Base-by-base conservation (phyloP, 176 grass and related monocot species). In the Tuctoria greenei region DNA sequence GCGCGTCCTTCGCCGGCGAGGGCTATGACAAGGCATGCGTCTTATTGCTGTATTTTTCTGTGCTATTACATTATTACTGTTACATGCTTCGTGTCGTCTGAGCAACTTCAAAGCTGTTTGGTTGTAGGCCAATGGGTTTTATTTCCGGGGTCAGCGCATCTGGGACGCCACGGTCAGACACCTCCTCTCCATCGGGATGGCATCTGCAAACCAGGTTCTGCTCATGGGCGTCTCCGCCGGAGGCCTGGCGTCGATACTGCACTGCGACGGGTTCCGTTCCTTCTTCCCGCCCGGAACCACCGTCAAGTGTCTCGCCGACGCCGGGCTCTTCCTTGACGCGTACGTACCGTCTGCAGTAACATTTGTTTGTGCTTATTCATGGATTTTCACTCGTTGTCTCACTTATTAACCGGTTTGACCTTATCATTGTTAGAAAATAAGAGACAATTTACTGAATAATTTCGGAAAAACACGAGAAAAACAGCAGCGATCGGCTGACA, bases 261-360 rank as follows among this genome's bases (percentile, higher is more conserved):
- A 97, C 64, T 97, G 95, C 50, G 95, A 97, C 76, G 58, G 93
- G 74, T 86, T 97, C 79, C 58, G 50, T 6, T 72, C 84, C 51
- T 69, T 92, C 54, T 90, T 97, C 69, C 59, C 84, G 7, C 25
- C 37, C 2, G 17, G 2, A 16, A 85, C 85, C 20, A 74, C 38
- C 56, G 91, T 97, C 39, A 97, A 97, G 46, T 97, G 95, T 82
- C 73, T 97, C n/a, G 71, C 95, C 39, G 95, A 97, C 69, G 95
- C 79, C 0, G 95, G 95, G 13, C 79, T 97, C 25, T 97, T 97
- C 83, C 84, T 97, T 24, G 88, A 97, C 71, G 86, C 75, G 95
- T 97, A 88, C 40, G 88, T 79, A 8, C 25, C 27, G n/a, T n/a
- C n/a, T 17, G 21, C 0, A 4, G 2, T 3, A 31, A 3, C 31